phyloP scores from a whole-genome alignment of 116 monocot species.

The Dioscorea cayenensis region DNA sequence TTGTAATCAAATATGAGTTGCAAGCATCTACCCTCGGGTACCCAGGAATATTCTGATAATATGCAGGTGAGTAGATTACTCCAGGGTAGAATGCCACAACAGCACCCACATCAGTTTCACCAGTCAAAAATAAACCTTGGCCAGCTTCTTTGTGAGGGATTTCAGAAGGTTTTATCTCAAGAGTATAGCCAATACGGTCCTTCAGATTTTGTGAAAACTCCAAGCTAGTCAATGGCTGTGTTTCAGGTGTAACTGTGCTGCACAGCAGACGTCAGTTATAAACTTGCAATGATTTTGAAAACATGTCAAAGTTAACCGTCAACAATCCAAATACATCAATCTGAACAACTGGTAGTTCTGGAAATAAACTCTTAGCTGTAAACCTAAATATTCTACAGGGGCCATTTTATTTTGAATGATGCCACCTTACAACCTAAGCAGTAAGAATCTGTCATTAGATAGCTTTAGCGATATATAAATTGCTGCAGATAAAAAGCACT shows the following conservation, averaged over 20 bases:
- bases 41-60: slow-evolving; percentile 77
- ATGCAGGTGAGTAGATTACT: slow-evolving; percentile 80
- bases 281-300: not conserved
- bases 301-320: too few relatives aligned
- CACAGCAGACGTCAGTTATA: slow-evolving; percentile 29
- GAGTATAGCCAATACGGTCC: slow-evolving; percentile 56
- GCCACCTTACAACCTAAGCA: too few relatives aligned
- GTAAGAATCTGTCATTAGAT: too few relatives aligned
- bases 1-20: slow-evolving; percentile 84
- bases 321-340: too few relatives aligned
- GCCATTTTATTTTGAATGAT: too few relatives aligned
- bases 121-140: slow-evolving; percentile 62
- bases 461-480: too few relatives aligned
- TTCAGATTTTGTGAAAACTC: slow-evolving; percentile 53
- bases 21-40: slow-evolving; percentile 79
- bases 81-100: slow-evolving; percentile 88
- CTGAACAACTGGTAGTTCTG: too few relatives aligned
- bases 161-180: slow-evolving; percentile 65
- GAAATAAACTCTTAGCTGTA: too few relatives aligned
- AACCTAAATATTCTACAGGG: too few relatives aligned
- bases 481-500: too few relatives aligned
- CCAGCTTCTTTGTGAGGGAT: slow-evolving; percentile 80
- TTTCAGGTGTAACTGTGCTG: slow-evolving; percentile 73
- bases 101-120: slow-evolving; percentile 60
- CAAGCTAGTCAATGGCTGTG: slow-evolving; percentile 31